phyloP scores from a whole-genome alignment of 768 basidiomycete genomes.

The Obba rivulosa region DNA sequence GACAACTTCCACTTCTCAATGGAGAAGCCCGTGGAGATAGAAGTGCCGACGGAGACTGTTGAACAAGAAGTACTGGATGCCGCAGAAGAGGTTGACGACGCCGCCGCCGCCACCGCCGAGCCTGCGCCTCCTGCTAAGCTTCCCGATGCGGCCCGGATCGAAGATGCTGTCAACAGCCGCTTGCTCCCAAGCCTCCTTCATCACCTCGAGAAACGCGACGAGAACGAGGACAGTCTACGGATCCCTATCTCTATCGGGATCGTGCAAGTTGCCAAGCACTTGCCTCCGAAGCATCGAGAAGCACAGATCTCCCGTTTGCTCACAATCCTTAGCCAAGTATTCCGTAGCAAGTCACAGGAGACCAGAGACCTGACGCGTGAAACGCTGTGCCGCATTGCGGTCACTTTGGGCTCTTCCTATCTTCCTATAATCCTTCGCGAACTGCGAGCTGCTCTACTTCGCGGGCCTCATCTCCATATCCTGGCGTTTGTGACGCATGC shows the following conservation, averaged over 20 bases:
- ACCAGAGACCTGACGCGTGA: conserved; percentile 84
- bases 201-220: conserved; percentile 79
- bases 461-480: conserved; percentile 93
- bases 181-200: conserved; percentile 76
- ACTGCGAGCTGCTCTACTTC: conserved; percentile 74
- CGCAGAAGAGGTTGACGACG: conserved; percentile 23
- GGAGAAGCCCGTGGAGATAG: conserved; percentile 46
- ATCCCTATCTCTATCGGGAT: conserved; percentile 88
- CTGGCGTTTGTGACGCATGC: conserved; percentile 82
- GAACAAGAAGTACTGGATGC: conserved; percentile 11
- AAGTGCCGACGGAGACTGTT: conserved; percentile 16
- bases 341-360: conserved; percentile 93
- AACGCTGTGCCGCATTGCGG: conserved; percentile 74
- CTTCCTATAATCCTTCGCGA: conserved; percentile 73
- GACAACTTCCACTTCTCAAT: conserved; percentile 92
- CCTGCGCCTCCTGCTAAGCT: background rate
- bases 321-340: conserved; percentile 81
- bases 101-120: conserved; percentile 17
- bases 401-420: conserved; percentile 66
- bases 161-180: conserved; percentile 68
- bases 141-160: conserved; percentile 36
- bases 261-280: conserved; percentile 73
- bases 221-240: conserved; percentile 78
- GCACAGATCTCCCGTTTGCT: conserved; percentile 71
- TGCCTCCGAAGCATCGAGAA: conserved; percentile 60